A percentile compares a stretch with the other conserved stretches of the same genome.
phyloP scores from a whole-genome alignment of 306 rosid genomes.

The Carpinus fangiana region DNA sequence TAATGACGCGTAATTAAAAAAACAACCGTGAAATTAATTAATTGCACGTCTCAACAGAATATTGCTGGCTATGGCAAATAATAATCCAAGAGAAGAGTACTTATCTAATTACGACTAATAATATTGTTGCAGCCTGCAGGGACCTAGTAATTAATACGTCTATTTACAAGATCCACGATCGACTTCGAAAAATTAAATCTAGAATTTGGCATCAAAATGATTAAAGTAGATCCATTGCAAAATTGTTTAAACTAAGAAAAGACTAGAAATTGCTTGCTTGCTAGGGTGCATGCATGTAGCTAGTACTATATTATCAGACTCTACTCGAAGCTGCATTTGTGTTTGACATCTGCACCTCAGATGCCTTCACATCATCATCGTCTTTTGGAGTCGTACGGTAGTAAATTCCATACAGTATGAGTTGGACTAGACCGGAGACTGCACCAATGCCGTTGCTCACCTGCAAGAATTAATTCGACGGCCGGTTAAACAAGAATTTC shows the following conservation, averaged over 20 bases:
- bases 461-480: conserved; percentile 31
- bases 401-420: conserved; percentile 47
- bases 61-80: background rate
- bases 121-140: background rate
- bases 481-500: no score
- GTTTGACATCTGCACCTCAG: conserved; percentile 40
- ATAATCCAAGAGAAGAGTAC: background rate
- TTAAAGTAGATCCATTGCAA: no score
- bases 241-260: no score
- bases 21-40: background rate
- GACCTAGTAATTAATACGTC: background rate
- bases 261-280: no score
- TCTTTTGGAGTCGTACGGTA: conserved; percentile 15
- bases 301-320: conserved; percentile 6
- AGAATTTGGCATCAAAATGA: background rate
- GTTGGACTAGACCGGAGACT: conserved; percentile 53
- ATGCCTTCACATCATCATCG: conserved; percentile 16
- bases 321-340: background rate
- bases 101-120: background rate
- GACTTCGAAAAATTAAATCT: background rate
- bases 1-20: no score
- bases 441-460: conserved; percentile 69
- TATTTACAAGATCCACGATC: background rate
- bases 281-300: no score
- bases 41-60: no score